Conservation (phyloP, 495 filamentous ascomycete genomes). For the Chaetomium cochliodes region DNA sequence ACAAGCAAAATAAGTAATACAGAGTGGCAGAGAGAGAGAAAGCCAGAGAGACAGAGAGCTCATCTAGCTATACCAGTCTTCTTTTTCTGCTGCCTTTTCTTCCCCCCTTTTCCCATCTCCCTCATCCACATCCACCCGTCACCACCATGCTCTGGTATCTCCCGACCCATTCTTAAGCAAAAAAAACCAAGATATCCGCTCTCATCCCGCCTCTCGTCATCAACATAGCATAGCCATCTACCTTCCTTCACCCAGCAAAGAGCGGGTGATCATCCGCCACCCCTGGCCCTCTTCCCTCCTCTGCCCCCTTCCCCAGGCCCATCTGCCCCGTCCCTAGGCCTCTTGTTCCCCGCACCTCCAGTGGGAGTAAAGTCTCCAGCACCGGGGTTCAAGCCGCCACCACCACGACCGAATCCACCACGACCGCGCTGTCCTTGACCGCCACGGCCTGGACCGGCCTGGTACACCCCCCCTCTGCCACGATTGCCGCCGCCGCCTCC, state of each 20-base stretch:
- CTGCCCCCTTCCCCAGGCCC: constrained; percentile 21
- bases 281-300: constrained; percentile 26
- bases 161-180: not conserved
- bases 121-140: not conserved
- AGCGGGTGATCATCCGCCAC: constrained; percentile 10
- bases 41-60: too few species aligned
- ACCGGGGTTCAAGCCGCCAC: constrained; percentile 30
- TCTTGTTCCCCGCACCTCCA: constrained; percentile 31
- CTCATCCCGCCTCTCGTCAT: not conserved
- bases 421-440: constrained; percentile 33
- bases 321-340: constrained; percentile 28
- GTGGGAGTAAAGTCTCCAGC: constrained; percentile 34
- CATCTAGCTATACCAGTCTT: constrained; percentile 2
- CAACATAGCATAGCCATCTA: not conserved
- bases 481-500: constrained; percentile 17
- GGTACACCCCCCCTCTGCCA: constrained; percentile 23
- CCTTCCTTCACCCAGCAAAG: not conserved
- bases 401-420: constrained; percentile 27
- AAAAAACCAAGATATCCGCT: not conserved
- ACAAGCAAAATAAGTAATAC: not conserved
- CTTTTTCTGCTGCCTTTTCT: not conserved
- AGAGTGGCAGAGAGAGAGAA: constrained; percentile 1
- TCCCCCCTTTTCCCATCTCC: not conserved
- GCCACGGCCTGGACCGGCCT: constrained; percentile 25
- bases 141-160: not conserved